Evolutionary conservation across 2,329 filamentous ascomycete species (phyloP), one percentile per base, ranked within the genome.

Genomic region (Colletotrichum eleusines): DNA sequence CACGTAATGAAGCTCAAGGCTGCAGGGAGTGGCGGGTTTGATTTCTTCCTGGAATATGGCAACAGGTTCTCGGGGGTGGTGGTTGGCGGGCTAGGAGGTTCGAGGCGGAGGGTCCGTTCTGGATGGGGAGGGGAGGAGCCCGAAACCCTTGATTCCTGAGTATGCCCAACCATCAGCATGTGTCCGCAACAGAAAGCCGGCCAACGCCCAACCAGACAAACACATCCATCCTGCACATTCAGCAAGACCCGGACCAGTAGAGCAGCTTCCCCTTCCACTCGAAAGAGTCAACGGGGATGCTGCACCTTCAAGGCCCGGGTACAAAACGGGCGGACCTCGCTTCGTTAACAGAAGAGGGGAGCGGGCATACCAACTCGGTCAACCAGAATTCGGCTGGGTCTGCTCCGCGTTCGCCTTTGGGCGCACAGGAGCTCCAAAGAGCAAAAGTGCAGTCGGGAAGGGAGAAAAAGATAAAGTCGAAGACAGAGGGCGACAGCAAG

Each of bases 361-460:
- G 65, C 69, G 66, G 69, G 69, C 60, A 70, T 72, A 72, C 69
- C 50, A 72, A 72, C 66, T 72, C 60, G 69, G 60, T 57, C 69
- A 66, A 72, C 69, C 60, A 69, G 63, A 59, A 63, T 67, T 69
- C 58, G 69, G 64, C 59, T 68, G 69, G 58, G 69, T 60, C 53
- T 63, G 64, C 44, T 71, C 64, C 64, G 58, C 42, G 53, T 61
- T 62, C 69, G 53, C 55, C 64, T 69, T 63, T 63, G 64, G 46
- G 68, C 58, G 51, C 53, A 31, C 53, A 63, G 38, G 16, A 63
- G 31, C 64, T 68, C 44, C 18, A 71, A 53, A n/a, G 33, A 48
- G 31, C 58, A 63, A 46, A 42, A 31, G 28, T 40, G 44, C 64
- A 58, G 64, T 46, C 46, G 44, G 3, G 28, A 12, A 9, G 14